These are phyloP conservation scores for Rubus idaeus DNA, from an alignment of 306 rosid genomes.

Conservation along the genomic window DNA sequence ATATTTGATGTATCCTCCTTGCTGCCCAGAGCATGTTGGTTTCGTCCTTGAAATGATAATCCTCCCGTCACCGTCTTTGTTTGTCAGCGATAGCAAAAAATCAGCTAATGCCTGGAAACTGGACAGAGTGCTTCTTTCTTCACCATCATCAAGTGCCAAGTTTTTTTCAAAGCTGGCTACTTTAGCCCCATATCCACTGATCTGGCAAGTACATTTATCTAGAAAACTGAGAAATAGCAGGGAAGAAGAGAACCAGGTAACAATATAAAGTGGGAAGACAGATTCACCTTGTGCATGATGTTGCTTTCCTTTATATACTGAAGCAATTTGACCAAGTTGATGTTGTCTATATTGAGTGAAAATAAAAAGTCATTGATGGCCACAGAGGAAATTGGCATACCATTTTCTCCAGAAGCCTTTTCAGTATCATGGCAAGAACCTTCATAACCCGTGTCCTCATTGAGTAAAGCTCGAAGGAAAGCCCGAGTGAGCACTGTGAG, in stretches of 20 bases:
- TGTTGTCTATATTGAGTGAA: constrained; percentile 76
- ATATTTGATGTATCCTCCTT: constrained; percentile 72
- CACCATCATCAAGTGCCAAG: constrained; percentile 29
- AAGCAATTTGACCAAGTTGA: constrained; percentile 77
- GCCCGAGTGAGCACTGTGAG: constrained; percentile 66
- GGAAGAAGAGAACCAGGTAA: constrained; percentile 19
- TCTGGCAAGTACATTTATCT: constrained; percentile 49
- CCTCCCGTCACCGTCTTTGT: constrained; percentile 79
- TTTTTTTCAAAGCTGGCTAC: constrained; percentile 40
- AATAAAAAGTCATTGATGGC: constrained; percentile 84
- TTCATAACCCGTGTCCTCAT: constrained; percentile 37
- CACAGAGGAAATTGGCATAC: constrained; percentile 51
- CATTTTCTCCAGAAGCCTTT: constrained; percentile 46
- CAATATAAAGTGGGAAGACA: constrained; percentile 21
- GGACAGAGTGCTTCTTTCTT: constrained; percentile 72
- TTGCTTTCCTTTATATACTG: constrained; percentile 88
- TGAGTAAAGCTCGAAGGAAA: constrained; percentile 55
- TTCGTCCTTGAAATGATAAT: constrained; percentile 71
- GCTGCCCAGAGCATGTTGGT: constrained; percentile 39
- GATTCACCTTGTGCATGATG: constrained; percentile 87
- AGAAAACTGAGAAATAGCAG: constrained; percentile 15
- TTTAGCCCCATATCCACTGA: constrained; percentile 78
- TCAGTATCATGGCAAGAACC: constrained; percentile 36
- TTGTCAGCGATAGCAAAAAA: constrained; percentile 67
- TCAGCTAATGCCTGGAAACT: constrained; percentile 75